phyloP scores from a whole-genome alignment of 352 stramenopile genomes.

The Phytophthora idaei region DNA sequence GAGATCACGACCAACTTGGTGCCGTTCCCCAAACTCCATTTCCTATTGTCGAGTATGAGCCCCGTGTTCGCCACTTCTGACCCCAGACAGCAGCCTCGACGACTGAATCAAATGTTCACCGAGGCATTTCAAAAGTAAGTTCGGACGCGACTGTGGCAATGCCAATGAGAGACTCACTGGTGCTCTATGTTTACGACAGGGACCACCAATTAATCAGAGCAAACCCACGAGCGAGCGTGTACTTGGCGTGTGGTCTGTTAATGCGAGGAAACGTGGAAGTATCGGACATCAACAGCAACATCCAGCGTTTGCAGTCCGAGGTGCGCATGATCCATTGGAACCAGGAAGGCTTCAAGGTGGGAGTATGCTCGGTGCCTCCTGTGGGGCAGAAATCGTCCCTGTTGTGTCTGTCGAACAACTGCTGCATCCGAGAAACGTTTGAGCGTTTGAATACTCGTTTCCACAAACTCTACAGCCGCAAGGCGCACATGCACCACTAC shows the following conservation, averaged over 20 bases:
- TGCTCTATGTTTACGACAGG: constrained; percentile 31
- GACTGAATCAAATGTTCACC: constrained; percentile 69
- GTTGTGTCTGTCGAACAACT: constrained; percentile 88
- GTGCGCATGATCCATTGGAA: constrained; percentile 93
- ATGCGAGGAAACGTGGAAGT: constrained; percentile 87
- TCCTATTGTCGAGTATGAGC: constrained; percentile 92
- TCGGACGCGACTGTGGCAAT: not conserved
- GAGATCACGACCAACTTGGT: constrained; percentile 99
- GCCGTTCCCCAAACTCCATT: constrained; percentile 98
- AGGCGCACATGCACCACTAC: constrained; percentile 91
- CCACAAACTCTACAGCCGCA: constrained; percentile 76
- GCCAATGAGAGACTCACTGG: constrained; percentile 8
- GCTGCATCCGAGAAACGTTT: constrained; percentile 88
- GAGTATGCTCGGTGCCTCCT: constrained; percentile 68
- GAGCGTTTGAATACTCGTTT: constrained; percentile 75
- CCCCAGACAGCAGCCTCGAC: constrained; percentile 55
- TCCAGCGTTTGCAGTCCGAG: constrained; percentile 79
- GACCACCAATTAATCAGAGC: constrained; percentile 80
- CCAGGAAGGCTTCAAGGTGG: constrained; percentile 91
- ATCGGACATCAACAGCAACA: constrained; percentile 89
- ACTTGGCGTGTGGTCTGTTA: constrained; percentile 87
- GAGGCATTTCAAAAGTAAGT: constrained; percentile 69
- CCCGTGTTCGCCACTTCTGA: constrained; percentile 56
- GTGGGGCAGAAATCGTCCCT: constrained; percentile 69
- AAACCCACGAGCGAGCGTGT: constrained; percentile 74